Evolutionary conservation across 2,329 filamentous ascomycete species (phyloP).

Genomic region (Diaporthe nobilis): DNA sequence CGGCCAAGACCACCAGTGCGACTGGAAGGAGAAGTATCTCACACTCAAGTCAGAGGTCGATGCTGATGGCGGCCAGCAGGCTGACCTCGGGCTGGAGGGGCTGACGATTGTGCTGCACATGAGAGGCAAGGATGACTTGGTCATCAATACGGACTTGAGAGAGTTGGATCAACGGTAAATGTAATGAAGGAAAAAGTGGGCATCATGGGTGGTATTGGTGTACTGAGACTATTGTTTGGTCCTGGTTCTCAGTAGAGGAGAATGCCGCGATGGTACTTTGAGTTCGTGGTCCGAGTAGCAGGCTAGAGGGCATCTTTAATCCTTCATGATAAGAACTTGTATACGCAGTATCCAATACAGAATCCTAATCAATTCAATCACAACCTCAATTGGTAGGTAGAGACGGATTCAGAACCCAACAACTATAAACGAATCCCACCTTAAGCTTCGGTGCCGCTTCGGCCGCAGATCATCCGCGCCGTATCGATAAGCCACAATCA

Average conservation of each 20-base stretch:
- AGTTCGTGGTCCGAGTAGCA: constrained; percentile 3
- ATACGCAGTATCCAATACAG: constrained; percentile 2
- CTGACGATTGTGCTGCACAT: constrained; percentile 67
- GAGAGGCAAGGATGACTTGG: constrained; percentile 63
- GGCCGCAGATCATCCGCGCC: constrained; percentile 18
- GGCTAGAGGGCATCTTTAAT: constrained; percentile 13
- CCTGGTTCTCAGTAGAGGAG: not conserved
- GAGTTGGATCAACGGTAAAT: constrained; percentile 26
- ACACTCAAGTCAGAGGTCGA: constrained; percentile 56
- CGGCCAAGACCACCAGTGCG: constrained; percentile 55
- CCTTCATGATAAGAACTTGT: constrained; percentile 9
- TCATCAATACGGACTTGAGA: constrained; percentile 64
- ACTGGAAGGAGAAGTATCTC: constrained; percentile 59
- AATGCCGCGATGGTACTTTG: not conserved
- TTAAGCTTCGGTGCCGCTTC: constrained; percentile 31
- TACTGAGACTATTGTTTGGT: not conserved
- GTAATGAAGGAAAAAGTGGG: not conserved
- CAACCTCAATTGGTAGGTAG: no score
- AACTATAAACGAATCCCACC: not conserved
- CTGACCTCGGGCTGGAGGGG: constrained; percentile 61
- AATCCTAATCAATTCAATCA: not conserved
- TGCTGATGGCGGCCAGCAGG: constrained; percentile 41
- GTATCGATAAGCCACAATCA: constrained; percentile 40
- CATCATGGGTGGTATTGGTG: not conserved
- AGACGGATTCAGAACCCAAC: not conserved